Evolutionary conservation across 345 rosid species (phyloP).

Genomic region (Acer yangbiense): DNA sequence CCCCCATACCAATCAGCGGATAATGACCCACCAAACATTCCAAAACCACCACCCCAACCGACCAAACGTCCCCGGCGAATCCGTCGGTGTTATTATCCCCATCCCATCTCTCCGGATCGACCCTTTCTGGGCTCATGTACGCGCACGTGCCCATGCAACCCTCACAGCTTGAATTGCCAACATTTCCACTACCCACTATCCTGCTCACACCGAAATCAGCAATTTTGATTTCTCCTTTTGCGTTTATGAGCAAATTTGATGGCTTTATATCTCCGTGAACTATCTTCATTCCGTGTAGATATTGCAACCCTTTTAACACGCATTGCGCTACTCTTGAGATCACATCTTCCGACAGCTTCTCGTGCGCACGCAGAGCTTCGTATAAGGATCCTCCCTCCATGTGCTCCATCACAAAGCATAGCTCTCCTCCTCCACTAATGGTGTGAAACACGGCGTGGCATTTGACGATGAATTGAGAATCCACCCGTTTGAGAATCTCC

Average conservation of each 20-base stretch:
- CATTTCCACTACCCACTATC: slow-evolving; percentile 27
- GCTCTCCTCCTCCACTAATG: slow-evolving; percentile 31
- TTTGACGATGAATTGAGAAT: slow-evolving; percentile 52
- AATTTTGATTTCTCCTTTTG: slow-evolving; percentile 53
- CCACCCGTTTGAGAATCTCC: slow-evolving; percentile 51
- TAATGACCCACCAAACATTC: slow-evolving; percentile 63
- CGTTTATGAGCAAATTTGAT: slow-evolving; percentile 57
- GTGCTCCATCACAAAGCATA: slow-evolving; percentile 64
- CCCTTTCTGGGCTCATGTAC: slow-evolving; percentile 73
- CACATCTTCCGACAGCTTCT: slow-evolving; percentile 31
- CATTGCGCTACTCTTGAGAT: slow-evolving; percentile 40
- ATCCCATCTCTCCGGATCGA: slow-evolving; percentile 58
- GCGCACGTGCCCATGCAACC: slow-evolving; percentile 60
- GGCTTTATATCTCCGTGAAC: slow-evolving; percentile 77
- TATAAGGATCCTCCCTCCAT: slow-evolving; percentile 62
- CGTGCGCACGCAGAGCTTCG: slow-evolving; percentile 29
- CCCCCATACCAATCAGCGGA: slow-evolving; percentile 53
- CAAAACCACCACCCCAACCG: slow-evolving; percentile 61
- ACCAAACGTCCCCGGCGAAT: slow-evolving; percentile 64
- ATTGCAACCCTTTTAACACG: slow-evolving; percentile 48
- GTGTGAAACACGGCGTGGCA: slow-evolving; percentile 46
- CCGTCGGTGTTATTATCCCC: slow-evolving; percentile 40
- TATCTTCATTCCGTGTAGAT: slow-evolving; percentile 53
- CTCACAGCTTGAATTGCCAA: slow-evolving; percentile 10
- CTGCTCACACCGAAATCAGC: slow-evolving; percentile 74